These are phyloP conservation scores for Botrytis byssoidea DNA, from an alignment of 2,329 filamentous ascomycete genomes.

Conservation along the genomic window DNA sequence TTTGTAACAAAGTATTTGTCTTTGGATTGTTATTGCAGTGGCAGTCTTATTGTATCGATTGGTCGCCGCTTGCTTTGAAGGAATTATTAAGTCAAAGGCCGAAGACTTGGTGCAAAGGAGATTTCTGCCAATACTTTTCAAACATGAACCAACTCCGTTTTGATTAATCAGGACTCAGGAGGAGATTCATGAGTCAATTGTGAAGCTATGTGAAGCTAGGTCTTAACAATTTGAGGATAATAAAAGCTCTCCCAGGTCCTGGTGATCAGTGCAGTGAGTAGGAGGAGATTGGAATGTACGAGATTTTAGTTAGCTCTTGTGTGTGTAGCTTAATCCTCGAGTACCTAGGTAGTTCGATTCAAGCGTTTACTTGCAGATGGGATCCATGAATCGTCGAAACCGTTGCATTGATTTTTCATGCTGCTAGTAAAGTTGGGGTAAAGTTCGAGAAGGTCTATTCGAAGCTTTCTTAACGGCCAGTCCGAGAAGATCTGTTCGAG, in stretches of 20 bases:
- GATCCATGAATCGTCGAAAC: conserved; percentile 5
- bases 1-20: not conserved
- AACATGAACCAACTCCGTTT: not conserved
- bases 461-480: not conserved
- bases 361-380: not conserved
- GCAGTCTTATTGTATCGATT: not conserved
- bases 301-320: not conserved
- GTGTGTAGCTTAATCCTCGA: not conserved
- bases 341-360: not conserved
- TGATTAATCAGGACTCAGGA: not conserved
- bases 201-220: not conserved
- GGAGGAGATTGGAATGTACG: not conserved
- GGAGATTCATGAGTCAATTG: not conserved
- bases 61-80: not conserved
- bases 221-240: not conserved
- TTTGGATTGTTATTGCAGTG: not conserved
- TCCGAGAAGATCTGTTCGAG: not conserved
- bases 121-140: not conserved
- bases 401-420: not conserved
- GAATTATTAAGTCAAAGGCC: not conserved
- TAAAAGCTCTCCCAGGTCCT: not conserved
- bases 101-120: not conserved
- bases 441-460: conserved; percentile 2
- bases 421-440: conserved; percentile 1
- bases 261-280: not conserved